Evolutionary conservation across 371 early-diverging fungal species (phyloP), one percentile per base, ranked within the genome.

Genomic region (Mucor piriformis): DNA sequence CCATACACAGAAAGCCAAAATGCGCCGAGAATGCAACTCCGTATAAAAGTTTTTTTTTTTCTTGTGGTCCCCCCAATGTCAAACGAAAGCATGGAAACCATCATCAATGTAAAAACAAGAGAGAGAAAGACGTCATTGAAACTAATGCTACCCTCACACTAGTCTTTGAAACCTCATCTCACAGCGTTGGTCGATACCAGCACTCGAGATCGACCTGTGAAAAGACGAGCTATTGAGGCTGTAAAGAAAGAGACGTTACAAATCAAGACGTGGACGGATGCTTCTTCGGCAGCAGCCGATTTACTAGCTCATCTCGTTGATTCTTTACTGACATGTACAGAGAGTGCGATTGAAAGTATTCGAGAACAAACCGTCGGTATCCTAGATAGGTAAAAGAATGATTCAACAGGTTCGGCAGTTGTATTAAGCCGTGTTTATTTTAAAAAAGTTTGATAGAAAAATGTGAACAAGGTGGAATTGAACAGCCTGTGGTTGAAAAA

Each of bases 281-380:
- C 66, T 3, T 50, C 51, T 1, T 20, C 47, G n/a, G 38, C 48
- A 1, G 54, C 66, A 12, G 38, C 23, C 18, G 53, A 57, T n/a
- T 24, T 59, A 21, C 35, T 66, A 3, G 52, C 47, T 0, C 46
- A 57, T 2, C 13, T 47, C 1, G 4, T 25, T 4, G 40, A 47
- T 34, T 46, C 59, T 8, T 27, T 67, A 18, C n/a, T 67, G 3
- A 25, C 29, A 8, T 68, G 53, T n/a, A 57, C 60, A 11, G 49
- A 68, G 23, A 69, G 73, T 43, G 62, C 27, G 1, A 69, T 72
- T 12, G 73, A 72, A 32, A 50, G 27, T 27, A 60, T 72, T 0
- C 54, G 73, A 40, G 73, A 72, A 33, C 62, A 62, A 34, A 57
- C 69, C 12, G 63, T 69, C 2, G 34, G 34, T 12, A 49, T 57